A percentile compares a stretch with the other conserved stretches of the same genome.
These are phyloP conservation scores for Capsicum rhomboideum DNA, from an alignment of 257 asterid genomes.

Conservation along the genomic window DNA sequence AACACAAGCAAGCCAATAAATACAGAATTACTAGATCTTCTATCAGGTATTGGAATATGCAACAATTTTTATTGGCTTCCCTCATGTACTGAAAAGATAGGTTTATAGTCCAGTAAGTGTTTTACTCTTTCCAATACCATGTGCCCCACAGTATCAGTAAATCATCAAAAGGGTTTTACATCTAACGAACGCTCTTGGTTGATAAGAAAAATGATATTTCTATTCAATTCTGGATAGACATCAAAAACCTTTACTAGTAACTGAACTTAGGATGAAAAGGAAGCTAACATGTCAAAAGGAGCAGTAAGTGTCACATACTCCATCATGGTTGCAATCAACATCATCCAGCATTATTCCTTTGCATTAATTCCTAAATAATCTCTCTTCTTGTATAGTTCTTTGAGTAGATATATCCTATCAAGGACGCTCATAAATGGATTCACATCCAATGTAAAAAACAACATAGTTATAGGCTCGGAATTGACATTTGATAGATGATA, in stretches of 20 bases:
- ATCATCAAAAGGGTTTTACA: not conserved
- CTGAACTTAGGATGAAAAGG: not conserved
- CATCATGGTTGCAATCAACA: not conserved
- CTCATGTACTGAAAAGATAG: not conserved
- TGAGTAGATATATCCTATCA: not conserved
- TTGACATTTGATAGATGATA: not conserved
- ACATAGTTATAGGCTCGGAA: not conserved
- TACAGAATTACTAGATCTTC: not conserved
- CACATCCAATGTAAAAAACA: not conserved
- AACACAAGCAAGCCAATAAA: not conserved
- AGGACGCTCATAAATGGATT: not conserved
- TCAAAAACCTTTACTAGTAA: not conserved
- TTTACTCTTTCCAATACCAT: not conserved
- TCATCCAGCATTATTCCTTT: not conserved
- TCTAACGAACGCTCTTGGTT: not conserved
- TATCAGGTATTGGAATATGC: not conserved
- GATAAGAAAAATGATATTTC: not conserved
- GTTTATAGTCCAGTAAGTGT: not conserved
- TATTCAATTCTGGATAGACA: not conserved
- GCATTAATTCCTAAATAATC: not conserved
- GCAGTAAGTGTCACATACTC: not conserved
- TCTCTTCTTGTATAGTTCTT: not conserved
- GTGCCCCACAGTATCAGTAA: not conserved
- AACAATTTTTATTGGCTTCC: not conserved
- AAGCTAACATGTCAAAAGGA: not conserved